Evolutionary conservation across 2,329 filamentous ascomycete species (phyloP).

Genomic region (Colletotrichum aenigma): DNA sequence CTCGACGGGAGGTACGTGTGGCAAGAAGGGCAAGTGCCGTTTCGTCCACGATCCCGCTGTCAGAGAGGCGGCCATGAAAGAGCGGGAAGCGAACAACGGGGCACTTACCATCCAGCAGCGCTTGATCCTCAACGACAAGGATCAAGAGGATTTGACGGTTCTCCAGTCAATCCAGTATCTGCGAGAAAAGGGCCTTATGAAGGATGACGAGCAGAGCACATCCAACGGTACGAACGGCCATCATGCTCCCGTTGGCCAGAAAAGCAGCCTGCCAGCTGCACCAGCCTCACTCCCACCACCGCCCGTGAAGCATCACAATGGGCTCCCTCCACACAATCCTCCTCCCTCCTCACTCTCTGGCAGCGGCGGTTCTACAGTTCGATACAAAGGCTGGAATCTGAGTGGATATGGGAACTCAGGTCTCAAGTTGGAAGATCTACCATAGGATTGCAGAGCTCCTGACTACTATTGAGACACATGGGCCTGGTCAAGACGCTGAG

Average conservation of each 20-base stretch:
- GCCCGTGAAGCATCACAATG: constrained; percentile 29
- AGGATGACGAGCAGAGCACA: constrained; percentile 29
- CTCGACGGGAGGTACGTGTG: constrained; percentile 70
- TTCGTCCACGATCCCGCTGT: constrained; percentile 71
- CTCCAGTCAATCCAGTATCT: constrained; percentile 70
- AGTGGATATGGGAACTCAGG: constrained; percentile 44
- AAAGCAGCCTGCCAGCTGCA: constrained; percentile 38
- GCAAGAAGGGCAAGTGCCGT: constrained; percentile 77
- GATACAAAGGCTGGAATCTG: constrained; percentile 43
- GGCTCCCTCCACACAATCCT: constrained; percentile 37
- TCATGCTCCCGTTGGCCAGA: background rate
- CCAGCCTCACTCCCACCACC: constrained; percentile 39
- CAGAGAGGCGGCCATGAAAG: constrained; percentile 65
- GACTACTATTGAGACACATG: background rate
- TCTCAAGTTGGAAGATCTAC: constrained; percentile 36
- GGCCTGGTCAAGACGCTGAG: background rate
- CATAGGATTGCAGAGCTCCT: constrained; percentile 22
- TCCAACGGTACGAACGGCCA: constrained; percentile 23
- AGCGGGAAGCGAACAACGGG: constrained; percentile 68
- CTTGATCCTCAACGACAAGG: constrained; percentile 69
- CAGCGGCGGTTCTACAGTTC: constrained; percentile 24
- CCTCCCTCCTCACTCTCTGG: constrained; percentile 30
- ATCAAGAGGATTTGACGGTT: constrained; percentile 70
- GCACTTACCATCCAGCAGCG: constrained; percentile 70
- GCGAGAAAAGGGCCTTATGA: constrained; percentile 61